phyloP scores from a whole-genome alignment of 2,329 filamentous ascomycete genomes.

The Alternaria postmessia region DNA sequence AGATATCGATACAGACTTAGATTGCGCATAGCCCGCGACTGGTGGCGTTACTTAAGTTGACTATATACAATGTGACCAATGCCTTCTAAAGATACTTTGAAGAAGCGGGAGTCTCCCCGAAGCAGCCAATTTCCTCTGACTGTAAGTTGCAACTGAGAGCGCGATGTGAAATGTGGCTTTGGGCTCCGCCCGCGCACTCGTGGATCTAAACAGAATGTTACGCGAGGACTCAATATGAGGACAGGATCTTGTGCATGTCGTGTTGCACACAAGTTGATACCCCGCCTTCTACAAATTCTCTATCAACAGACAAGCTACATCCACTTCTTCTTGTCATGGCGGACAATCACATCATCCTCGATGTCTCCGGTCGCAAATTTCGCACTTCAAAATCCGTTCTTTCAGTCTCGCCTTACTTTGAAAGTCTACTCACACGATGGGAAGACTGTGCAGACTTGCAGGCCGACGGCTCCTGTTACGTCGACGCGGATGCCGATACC shows the following conservation, averaged over 20 bases:
- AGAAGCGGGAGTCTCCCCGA: background rate
- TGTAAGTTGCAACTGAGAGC: background rate
- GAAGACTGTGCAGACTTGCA: slow-evolving; percentile 2
- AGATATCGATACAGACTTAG: background rate
- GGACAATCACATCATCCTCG: background rate
- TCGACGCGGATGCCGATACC: slow-evolving; percentile 46
- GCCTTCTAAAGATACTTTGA: background rate
- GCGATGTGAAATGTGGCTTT: background rate
- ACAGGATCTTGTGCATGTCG: background rate
- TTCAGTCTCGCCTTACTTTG: slow-evolving; percentile 1
- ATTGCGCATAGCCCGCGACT: background rate
- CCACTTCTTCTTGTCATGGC: background rate
- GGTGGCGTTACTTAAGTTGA: background rate
- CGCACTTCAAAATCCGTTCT: background rate
- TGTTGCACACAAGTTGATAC: background rate
- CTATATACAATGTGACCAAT: background rate
- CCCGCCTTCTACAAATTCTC: background rate
- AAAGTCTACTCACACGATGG: slow-evolving; percentile 1
- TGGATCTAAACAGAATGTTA: background rate
- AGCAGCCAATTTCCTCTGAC: background rate
- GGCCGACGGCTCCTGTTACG: slow-evolving; percentile 41
- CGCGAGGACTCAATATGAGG: background rate
- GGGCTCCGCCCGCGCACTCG: background rate
- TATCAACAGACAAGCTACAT: background rate
- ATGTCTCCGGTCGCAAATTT: background rate